phyloP scores from a whole-genome alignment of 139 green algal genomes.

The Tetradesmus lagerheimii region DNA sequence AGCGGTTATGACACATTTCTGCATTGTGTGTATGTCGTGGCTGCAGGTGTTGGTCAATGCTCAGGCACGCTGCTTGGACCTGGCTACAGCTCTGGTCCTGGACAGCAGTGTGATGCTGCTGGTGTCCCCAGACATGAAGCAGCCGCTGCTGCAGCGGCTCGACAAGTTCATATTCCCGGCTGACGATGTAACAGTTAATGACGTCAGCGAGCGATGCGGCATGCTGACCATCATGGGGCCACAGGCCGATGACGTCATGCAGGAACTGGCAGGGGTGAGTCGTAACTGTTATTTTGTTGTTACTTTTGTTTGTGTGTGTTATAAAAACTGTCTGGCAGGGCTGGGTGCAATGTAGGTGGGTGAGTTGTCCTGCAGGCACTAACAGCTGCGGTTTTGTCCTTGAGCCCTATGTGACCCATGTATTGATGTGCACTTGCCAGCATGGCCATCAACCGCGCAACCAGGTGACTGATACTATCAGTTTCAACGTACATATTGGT shows the following conservation, averaged over 20 bases:
- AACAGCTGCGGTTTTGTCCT: background rate
- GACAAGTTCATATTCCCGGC: constrained; percentile 85
- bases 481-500: too few species aligned
- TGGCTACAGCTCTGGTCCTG: constrained; percentile 67
- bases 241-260: constrained; percentile 64
- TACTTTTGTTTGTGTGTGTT: too few species aligned
- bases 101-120: constrained; percentile 67
- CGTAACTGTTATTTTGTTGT: background rate
- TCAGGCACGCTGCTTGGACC: constrained; percentile 74
- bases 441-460: too few species aligned
- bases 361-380: background rate
- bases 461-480: too few species aligned
- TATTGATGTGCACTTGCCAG: too few species aligned
- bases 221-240: constrained; percentile 84
- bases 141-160: constrained; percentile 65
- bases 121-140: constrained; percentile 61
- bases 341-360: background rate
- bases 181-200: constrained; percentile 74
- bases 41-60: constrained; percentile 77
- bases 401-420: too few species aligned
- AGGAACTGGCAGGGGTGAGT: constrained; percentile 67
- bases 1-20: background rate
- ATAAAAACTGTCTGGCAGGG: too few species aligned
- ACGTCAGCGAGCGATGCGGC: constrained; percentile 59
- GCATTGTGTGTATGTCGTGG: background rate